Evolutionary conservation across 768 basidiomycete species (phyloP).

Genomic region (Xerocomellus amylosporus): DNA sequence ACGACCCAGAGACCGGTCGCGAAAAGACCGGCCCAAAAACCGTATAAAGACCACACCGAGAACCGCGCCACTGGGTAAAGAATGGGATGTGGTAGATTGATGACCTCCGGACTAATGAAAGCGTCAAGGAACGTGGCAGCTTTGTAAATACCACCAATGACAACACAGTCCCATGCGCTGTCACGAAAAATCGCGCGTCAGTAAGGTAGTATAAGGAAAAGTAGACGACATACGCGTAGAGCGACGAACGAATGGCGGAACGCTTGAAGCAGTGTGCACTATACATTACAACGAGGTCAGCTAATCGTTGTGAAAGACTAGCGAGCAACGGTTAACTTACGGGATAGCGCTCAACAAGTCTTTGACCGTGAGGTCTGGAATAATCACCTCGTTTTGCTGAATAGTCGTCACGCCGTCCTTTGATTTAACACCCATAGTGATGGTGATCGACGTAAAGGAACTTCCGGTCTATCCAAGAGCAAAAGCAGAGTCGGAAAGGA

Average conservation of each 20-base stretch:
- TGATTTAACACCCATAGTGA: constrained; percentile 17
- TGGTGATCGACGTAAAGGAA: constrained; percentile 10
- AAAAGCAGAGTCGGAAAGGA: background rate
- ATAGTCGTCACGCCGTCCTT: constrained; percentile 29
- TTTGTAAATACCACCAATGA: constrained; percentile 70
- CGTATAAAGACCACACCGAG: constrained; percentile 76
- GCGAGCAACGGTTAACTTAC: constrained; percentile 40
- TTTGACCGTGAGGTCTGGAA: constrained; percentile 87
- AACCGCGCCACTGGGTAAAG: constrained; percentile 63
- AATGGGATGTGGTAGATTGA: constrained; percentile 56
- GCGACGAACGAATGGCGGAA: constrained; percentile 73
- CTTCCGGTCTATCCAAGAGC: constrained; percentile 4
- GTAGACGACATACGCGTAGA: constrained; percentile 61
- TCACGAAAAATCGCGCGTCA: constrained; percentile 12
- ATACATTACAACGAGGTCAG: background rate
- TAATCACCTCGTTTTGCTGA: constrained; percentile 59
- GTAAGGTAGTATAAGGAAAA: background rate
- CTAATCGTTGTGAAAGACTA: background rate
- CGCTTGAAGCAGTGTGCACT: constrained; percentile 89
- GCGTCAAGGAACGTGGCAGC: constrained; percentile 60
- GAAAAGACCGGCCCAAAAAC: constrained; percentile 79
- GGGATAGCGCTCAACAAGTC: constrained; percentile 86
- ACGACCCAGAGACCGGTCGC: constrained; percentile 95
- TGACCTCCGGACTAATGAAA: constrained; percentile 51
- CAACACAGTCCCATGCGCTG: constrained; percentile 72